These are phyloP conservation scores for Ambrosiella xylebori DNA, from an alignment of 2,329 filamentous ascomycete genomes.

Conservation along the genomic window DNA sequence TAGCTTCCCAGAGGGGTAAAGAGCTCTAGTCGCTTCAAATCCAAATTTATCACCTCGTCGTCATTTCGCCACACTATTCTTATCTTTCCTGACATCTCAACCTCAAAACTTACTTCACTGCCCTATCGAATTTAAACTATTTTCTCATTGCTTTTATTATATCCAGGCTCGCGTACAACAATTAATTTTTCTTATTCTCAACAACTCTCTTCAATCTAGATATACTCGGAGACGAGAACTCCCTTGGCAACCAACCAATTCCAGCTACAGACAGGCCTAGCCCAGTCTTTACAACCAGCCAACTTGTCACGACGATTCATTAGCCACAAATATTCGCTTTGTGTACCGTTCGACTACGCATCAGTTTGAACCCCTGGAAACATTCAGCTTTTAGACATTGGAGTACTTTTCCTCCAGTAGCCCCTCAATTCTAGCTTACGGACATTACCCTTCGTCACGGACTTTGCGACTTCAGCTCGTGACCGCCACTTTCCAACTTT, in stretches of 20 bases:
- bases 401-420: neutral
- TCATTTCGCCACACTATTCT: neutral
- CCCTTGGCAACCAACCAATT: neutral
- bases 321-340: neutral
- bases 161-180: too few species aligned
- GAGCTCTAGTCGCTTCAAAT: neutral
- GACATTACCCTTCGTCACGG: neutral
- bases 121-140: neutral
- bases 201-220: too few species aligned
- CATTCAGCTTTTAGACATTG: neutral
- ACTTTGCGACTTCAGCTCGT: neutral
- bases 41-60: neutral
- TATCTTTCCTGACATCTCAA: too few species aligned
- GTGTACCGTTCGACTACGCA: neutral
- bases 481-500: neutral
- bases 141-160: neutral
- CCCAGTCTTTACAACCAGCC: neutral
- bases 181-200: too few species aligned
- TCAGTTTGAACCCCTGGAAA: neutral
- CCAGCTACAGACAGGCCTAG: neutral
- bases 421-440: neutral
- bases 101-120: too few species aligned
- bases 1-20: conserved; percentile 1
- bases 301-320: neutral
- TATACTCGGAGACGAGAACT: neutral